Evolutionary conservation across 768 basidiomycete genomes (phyloP), one percentile per base, ranked within the genome.

Genomic region (Melanogaster broomeanus): DNA sequence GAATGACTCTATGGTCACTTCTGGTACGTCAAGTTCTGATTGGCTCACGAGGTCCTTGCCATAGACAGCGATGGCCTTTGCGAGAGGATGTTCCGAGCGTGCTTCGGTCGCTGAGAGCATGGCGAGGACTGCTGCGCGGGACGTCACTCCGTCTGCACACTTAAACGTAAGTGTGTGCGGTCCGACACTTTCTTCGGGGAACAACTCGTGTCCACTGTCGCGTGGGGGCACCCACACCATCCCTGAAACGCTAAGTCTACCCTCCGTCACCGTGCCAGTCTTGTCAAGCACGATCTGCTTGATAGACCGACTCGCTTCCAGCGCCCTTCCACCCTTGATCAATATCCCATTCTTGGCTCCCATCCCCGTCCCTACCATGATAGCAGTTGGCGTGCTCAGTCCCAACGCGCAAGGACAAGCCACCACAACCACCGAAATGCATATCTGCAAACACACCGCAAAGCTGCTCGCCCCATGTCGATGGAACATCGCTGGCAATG

Each of bases 291-390:
- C 83, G 56, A 98, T 84, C 13, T 84, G 78, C 65, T 85, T 84
- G 61, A 98, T 84, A 45, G 78, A 77, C 58, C 82, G 85, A 69
- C 93, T 93, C 3, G 92, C 93, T 66, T 99, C 97, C 24, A 99
- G 76, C 3, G 97, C 95, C 13, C 89, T 79, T 2, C 95, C 97
- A 19, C 97, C 95, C 67, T 99, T 99, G 82, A 99, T 98, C 41
- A 99, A 73, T 52, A 99, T 98, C 0, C 97, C 96, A 61, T 98
- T 96, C 74, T 89, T 82, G 9, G 97, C 97, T 2, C 97, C 97
- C 50, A 98, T 85, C 1, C 97, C 97, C 0, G 96, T 98, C 16
- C 97, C 97, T 28, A 98, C 97, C 97, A 98, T 98, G 71, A 98
- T 93, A 2, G 96, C 97, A 0, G 97, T 98, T 1, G 97, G 97